Conservation (phyloP, 768 basidiomycete genomes). For the Galerina sulciceps region DNA sequence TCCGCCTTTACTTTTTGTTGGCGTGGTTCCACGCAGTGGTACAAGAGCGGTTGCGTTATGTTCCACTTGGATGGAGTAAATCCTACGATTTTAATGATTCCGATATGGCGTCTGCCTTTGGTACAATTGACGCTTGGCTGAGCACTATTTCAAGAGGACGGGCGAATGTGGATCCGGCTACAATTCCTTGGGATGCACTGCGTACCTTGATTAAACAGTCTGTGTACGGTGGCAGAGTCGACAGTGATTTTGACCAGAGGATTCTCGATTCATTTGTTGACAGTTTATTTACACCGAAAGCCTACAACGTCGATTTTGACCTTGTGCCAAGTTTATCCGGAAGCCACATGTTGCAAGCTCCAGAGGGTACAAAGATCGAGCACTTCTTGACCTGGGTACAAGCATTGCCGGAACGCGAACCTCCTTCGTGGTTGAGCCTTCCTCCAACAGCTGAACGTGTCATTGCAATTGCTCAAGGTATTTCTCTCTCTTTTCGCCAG, state of each 20-base stretch:
- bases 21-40: conserved; percentile 99
- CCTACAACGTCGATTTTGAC: conserved; percentile 94
- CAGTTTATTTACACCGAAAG: conserved; percentile 80
- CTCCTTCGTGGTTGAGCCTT: conserved; percentile 92
- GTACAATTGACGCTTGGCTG: conserved; percentile 93
- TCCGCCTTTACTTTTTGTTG: conserved; percentile 91
- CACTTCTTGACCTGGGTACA: conserved; percentile 93
- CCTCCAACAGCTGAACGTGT: conserved; percentile 92
- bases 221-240: conserved; percentile 92
- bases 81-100: conserved; percentile 99
- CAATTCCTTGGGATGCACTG: conserved; percentile 96
- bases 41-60: conserved; percentile 95
- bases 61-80: conserved; percentile 96
- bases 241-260: conserved; percentile 94
- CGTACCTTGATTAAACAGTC: conserved; percentile 93
- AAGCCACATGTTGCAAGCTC: conserved; percentile 64
- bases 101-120: conserved; percentile 91
- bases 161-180: conserved; percentile 88
- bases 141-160: conserved; percentile 79
- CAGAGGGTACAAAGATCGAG: conserved; percentile 92
- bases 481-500: conserved; percentile 15
- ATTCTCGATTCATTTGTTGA: conserved; percentile 95
- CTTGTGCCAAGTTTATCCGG: conserved; percentile 72
- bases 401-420: conserved; percentile 88
- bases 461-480: conserved; percentile 91